Evolutionary conservation across 2,329 filamentous ascomycete species (phyloP).

Genomic region (Didymella exigua): DNA sequence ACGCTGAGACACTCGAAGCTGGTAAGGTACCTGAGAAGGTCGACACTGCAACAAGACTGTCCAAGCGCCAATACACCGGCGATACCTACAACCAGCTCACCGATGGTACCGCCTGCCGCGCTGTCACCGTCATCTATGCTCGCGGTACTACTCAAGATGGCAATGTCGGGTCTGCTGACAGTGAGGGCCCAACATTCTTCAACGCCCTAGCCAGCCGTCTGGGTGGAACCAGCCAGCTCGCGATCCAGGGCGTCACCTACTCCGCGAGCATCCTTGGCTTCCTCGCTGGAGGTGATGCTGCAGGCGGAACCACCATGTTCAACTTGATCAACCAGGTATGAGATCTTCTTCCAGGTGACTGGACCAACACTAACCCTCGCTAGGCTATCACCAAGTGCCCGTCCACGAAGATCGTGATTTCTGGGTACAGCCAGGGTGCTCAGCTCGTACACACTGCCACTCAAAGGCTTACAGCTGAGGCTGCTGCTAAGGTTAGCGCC

Average conservation of each 20-base stretch:
- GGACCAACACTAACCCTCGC: not conserved
- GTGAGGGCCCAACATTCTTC: conserved; percentile 56
- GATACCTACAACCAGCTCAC: conserved; percentile 41
- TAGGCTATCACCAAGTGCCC: conserved; percentile 33
- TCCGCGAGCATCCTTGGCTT: conserved; percentile 53
- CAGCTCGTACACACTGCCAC: conserved; percentile 55
- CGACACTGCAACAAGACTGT: conserved; percentile 5
- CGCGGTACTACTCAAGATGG: conserved; percentile 60
- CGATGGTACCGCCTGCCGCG: conserved; percentile 48
- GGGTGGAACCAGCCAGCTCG: conserved; percentile 50
- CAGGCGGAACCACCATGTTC: conserved; percentile 53
- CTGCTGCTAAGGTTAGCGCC: conserved; percentile 30
- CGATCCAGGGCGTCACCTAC: conserved; percentile 63
- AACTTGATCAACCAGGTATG: conserved; percentile 44
- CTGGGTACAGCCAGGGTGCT: conserved; percentile 47
- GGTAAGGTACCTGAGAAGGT: conserved; percentile 10
- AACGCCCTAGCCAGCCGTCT: conserved; percentile 51
- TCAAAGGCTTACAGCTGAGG: conserved; percentile 30
- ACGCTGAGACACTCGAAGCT: conserved; percentile 30
- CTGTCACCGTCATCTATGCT: conserved; percentile 61
- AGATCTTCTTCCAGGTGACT: conserved; percentile 11
- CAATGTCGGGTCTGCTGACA: conserved; percentile 57
- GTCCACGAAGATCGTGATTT: conserved; percentile 38
- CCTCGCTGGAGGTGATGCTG: conserved; percentile 53
- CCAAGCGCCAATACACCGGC: conserved; percentile 25